Conservation (phyloP, 83 land plant genomes). For the Thuja plicata region DNA sequence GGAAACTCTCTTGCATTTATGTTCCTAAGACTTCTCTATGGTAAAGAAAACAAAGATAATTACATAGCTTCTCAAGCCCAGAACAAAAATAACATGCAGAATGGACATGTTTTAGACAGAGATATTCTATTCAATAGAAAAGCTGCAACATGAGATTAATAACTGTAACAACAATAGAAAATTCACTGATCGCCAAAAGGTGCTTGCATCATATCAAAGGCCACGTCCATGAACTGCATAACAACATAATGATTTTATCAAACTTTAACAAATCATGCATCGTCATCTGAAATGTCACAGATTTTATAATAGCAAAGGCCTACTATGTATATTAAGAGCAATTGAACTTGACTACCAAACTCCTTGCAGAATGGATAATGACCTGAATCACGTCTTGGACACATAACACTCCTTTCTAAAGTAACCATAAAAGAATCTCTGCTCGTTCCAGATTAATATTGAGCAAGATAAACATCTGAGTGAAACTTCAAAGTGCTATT, state of each 20-base stretch:
- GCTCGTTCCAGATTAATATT: too few relatives aligned
- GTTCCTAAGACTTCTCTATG: not conserved
- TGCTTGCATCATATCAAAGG: slow-evolving; percentile 8
- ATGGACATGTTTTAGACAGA: not conserved
- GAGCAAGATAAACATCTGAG: too few relatives aligned
- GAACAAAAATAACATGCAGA: not conserved
- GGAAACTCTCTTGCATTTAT: not conserved
- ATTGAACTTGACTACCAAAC: not conserved
- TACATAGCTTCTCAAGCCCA: not conserved
- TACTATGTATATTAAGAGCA: not conserved
- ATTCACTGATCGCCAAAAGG: slow-evolving; percentile 3
- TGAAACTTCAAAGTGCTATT: too few relatives aligned
- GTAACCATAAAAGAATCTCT: not conserved
- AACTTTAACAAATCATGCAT: not conserved
- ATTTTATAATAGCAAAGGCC: not conserved
- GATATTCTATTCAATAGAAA: not conserved
- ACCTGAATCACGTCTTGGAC: too few relatives aligned
- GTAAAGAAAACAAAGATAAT: not conserved
- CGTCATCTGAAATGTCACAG: not conserved
- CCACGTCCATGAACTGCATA: slow-evolving; percentile 8
- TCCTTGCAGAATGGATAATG: too few relatives aligned
- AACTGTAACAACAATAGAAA: not conserved
- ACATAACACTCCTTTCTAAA: not conserved
- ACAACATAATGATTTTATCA: not conserved
- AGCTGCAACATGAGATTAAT: not conserved